These are phyloP conservation scores for Hygrocybe coccinea DNA, from an alignment of 768 basidiomycete genomes.

Conservation along the genomic window DNA sequence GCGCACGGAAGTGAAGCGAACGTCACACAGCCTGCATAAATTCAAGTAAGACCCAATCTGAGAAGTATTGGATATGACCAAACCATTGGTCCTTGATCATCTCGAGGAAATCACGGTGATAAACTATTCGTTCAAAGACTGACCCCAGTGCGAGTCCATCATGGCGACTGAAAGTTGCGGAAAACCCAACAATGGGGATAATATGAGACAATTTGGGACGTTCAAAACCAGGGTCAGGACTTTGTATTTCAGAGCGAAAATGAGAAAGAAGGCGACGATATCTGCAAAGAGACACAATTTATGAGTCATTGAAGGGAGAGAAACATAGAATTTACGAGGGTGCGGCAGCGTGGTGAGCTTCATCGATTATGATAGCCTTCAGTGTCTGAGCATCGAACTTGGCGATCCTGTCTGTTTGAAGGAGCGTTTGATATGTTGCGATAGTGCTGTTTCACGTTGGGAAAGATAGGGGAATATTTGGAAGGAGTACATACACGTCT, in stretches of 20 bases:
- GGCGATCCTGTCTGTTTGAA: slow-evolving; percentile 53
- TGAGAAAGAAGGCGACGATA: slow-evolving; percentile 81
- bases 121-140: slow-evolving; percentile 88
- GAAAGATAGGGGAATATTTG: neutral
- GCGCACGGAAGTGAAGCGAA: slow-evolving; percentile 79
- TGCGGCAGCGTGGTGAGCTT: slow-evolving; percentile 94
- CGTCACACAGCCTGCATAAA: slow-evolving; percentile 66
- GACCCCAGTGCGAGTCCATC: slow-evolving; percentile 86
- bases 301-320: neutral
- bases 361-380: slow-evolving; percentile 82
- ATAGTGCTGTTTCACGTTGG: slow-evolving; percentile 54
- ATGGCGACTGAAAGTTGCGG: slow-evolving; percentile 90
- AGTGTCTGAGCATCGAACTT: slow-evolving; percentile 69
- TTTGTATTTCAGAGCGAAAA: slow-evolving; percentile 66
- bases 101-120: slow-evolving; percentile 82
- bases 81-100: slow-evolving; percentile 94
- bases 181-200: slow-evolving; percentile 88
- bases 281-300: slow-evolving; percentile 27
- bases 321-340: slow-evolving; percentile 57
- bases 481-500: slow-evolving; percentile 61
- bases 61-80: slow-evolving; percentile 4
- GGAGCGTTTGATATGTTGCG: slow-evolving; percentile 84
- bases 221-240: slow-evolving; percentile 43
- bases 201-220: slow-evolving; percentile 38
- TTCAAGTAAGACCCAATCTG: slow-evolving; percentile 14